A percentile compares a stretch with the other conserved stretches of the same genome.
These are phyloP conservation scores for Citropsis articulata DNA, from an alignment of 345 rosid genomes.

Conservation along the genomic window DNA sequence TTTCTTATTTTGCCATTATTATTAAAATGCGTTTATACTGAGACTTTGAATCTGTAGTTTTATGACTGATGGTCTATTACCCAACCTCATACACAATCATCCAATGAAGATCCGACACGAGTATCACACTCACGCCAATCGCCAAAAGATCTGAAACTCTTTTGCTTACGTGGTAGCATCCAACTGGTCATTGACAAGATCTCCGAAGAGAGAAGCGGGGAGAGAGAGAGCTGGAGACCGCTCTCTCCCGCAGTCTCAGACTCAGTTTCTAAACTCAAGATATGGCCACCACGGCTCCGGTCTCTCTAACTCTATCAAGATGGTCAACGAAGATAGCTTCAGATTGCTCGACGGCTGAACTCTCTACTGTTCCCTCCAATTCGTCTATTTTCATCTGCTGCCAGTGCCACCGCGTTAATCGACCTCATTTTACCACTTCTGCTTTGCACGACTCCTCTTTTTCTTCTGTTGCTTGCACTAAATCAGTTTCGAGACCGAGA, in stretches of 20 bases:
- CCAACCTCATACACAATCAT: not conserved
- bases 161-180: not conserved
- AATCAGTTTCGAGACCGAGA: not conserved
- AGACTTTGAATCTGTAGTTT: not conserved
- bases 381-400: not conserved
- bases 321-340: slow-evolving; percentile 7
- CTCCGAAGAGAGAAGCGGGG: not conserved
- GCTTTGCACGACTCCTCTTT: not conserved
- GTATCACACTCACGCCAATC: not conserved
- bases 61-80: too few relatives aligned
- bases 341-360: slow-evolving; percentile 4
- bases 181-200: not conserved
- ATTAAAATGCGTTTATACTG: too few relatives aligned
- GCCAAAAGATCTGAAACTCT: not conserved
- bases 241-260: not conserved
- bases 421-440: slow-evolving; percentile 7
- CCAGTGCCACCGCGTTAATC: not conserved
- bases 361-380: not conserved
- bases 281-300: slow-evolving; percentile 10
- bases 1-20: not conserved
- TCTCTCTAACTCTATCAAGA: slow-evolving; percentile 12
- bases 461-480: not conserved
- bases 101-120: not conserved
- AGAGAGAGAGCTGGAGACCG: too few relatives aligned
- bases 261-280: not conserved